Evolutionary conservation across 169 alveolate genomes (phyloP).

Genomic region (Theileria parva): DNA sequence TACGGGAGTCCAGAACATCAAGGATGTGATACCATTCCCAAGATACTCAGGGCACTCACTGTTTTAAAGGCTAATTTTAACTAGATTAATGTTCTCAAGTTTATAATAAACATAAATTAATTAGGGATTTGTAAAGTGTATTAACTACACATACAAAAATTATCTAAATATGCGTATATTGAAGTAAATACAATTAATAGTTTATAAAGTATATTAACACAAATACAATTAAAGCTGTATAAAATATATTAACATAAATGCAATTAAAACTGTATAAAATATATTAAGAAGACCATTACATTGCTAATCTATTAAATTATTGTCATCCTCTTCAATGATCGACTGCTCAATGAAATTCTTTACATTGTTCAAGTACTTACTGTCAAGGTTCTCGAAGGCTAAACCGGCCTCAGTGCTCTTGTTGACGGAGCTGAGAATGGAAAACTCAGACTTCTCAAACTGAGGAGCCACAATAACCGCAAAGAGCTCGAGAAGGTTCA

Average conservation of each 20-base stretch:
- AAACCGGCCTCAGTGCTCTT: slow-evolving; percentile 67
- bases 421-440: slow-evolving; percentile 29
- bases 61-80: slow-evolving; percentile 72
- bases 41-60: slow-evolving; percentile 95
- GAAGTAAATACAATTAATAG: too few relatives aligned
- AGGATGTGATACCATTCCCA: slow-evolving; percentile 99
- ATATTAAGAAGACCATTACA: neutral
- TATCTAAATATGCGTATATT: too few relatives aligned
- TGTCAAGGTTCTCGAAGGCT: slow-evolving; percentile 56
- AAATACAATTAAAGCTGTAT: too few relatives aligned
- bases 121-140: too few relatives aligned
- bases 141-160: too few relatives aligned
- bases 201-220: too few relatives aligned
- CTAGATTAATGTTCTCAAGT: neutral
- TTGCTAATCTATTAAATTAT: neutral
- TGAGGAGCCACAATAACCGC: slow-evolving; percentile 66
- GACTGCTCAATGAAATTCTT: slow-evolving; percentile 21
- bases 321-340: slow-evolving; percentile 12
- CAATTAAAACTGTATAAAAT: too few relatives aligned
- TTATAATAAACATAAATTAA: too few relatives aligned
- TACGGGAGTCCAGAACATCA: slow-evolving; percentile 98
- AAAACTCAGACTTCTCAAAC: slow-evolving; percentile 63
- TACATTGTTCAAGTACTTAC: slow-evolving; percentile 4
- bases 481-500: slow-evolving; percentile 53
- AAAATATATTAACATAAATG: too few relatives aligned